These are phyloP conservation scores for Isatis tinctoria DNA, from an alignment of 345 rosid species.

Conservation along the genomic window DNA sequence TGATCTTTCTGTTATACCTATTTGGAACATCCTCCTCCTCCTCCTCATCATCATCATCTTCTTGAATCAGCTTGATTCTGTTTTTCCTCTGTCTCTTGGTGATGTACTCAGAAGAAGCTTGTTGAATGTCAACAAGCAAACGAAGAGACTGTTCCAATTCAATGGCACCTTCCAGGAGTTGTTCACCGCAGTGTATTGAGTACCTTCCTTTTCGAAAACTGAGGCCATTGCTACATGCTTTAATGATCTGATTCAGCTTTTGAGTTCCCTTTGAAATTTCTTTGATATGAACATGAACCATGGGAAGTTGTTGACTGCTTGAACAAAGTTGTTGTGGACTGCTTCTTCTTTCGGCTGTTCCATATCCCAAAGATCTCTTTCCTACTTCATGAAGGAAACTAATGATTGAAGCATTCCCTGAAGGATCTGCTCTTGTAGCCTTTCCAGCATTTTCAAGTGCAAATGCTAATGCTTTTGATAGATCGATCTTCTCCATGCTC, in stretches of 20 bases:
- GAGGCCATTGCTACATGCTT: constrained; percentile 59
- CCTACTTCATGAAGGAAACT: constrained; percentile 63
- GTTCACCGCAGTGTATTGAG: constrained; percentile 70
- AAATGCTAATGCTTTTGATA: constrained; percentile 67
- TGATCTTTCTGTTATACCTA: constrained; percentile 31
- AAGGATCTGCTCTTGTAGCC: constrained; percentile 46
- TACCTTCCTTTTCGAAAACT: constrained; percentile 51
- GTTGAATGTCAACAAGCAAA: constrained; percentile 77
- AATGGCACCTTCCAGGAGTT: constrained; percentile 69
- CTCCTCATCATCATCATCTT: constrained; percentile 53
- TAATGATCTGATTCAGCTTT: constrained; percentile 68
- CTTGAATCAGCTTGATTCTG: constrained; percentile 65
- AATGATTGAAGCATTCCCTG: constrained; percentile 46
- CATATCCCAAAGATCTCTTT: constrained; percentile 43
- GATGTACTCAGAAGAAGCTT: constrained; percentile 56
- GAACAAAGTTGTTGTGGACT: constrained; percentile 30
- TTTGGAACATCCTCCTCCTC: constrained; percentile 32
- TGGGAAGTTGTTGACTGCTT: constrained; percentile 42
- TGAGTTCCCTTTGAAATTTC: constrained; percentile 79
- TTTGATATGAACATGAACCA: constrained; percentile 64
- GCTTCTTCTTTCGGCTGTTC: constrained; percentile 43
- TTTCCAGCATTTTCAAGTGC: constrained; percentile 79
- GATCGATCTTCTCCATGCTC: constrained; percentile 49
- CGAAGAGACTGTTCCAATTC: constrained; percentile 79
- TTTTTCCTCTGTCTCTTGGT: constrained; percentile 43